These are phyloP conservation scores for Davidsoniella australis DNA, from an alignment of 2,329 filamentous ascomycete genomes.

Conservation along the genomic window DNA sequence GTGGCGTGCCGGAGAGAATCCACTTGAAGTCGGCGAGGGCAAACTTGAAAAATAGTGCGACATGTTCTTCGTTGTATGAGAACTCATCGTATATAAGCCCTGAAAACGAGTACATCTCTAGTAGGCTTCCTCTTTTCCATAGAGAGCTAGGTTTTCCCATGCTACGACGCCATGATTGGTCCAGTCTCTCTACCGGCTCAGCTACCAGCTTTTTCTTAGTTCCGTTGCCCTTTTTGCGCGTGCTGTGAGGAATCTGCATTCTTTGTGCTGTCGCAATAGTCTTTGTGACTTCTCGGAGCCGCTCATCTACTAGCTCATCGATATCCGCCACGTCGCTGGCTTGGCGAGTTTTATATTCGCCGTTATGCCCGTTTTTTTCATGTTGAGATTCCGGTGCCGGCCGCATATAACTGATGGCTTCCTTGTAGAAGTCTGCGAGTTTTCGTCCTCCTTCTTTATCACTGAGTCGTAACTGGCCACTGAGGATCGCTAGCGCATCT, in stretches of 20 bases:
- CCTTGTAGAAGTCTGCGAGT: constrained; percentile 10
- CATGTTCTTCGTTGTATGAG: constrained; percentile 21
- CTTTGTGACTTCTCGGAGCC: neutral
- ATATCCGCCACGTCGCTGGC: neutral
- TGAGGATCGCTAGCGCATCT: constrained; percentile 9
- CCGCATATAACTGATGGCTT: constrained; percentile 4
- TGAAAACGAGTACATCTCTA: constrained; percentile 24
- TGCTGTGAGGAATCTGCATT: constrained; percentile 4
- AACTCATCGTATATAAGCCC: constrained; percentile 28
- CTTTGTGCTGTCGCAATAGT: neutral
- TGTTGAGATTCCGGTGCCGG: neutral
- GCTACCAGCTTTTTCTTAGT: neutral
- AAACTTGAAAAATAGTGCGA: constrained; percentile 21
- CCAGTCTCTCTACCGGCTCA: neutral
- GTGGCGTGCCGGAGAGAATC: constrained; percentile 28
- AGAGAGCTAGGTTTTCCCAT: neutral
- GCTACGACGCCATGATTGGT: neutral
- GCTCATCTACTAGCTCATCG: neutral
- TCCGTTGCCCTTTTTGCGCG: neutral
- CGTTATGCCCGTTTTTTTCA: neutral
- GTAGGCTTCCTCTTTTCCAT: constrained; percentile 13
- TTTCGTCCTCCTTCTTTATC: constrained; percentile 12
- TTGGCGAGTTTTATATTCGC: neutral
- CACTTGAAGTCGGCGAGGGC: constrained; percentile 22
- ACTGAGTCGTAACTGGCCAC: constrained; percentile 10